Percentiles rank a stretch among this genome's conserved stretches.
phyloP scores from a whole-genome alignment of 768 basidiomycete genomes.

The Nidularia sp. region DNA sequence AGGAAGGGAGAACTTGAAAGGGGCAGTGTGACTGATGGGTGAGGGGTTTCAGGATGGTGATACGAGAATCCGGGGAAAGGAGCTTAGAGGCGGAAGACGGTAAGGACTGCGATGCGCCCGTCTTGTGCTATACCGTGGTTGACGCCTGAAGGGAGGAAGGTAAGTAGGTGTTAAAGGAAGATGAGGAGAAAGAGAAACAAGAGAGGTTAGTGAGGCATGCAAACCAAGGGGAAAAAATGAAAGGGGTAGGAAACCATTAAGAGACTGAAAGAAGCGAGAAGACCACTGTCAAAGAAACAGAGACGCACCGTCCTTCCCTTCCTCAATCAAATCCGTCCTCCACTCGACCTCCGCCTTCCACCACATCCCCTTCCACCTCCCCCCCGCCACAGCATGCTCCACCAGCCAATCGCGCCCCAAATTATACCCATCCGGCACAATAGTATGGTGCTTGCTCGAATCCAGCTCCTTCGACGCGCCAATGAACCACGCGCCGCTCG shows the following conservation, averaged over 20 bases:
- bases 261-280: too few species aligned
- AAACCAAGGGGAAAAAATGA: too few species aligned
- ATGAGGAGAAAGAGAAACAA: too few species aligned
- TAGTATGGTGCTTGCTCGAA: slow-evolving; percentile 65
- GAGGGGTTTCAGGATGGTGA: too few species aligned
- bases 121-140: slow-evolving; percentile 83
- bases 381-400: slow-evolving; percentile 54
- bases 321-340: slow-evolving; percentile 63
- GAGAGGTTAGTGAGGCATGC: too few species aligned
- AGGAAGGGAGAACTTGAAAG: too few species aligned
- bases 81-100: slow-evolving; percentile 41
- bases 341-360: slow-evolving; percentile 81
- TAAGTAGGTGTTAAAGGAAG: background rate
- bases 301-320: slow-evolving; percentile 60
- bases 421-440: slow-evolving; percentile 78
- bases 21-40: too few species aligned
- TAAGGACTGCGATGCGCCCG: slow-evolving; percentile 76
- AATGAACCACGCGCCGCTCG: slow-evolving; percentile 82
- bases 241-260: too few species aligned
- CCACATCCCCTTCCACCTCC: slow-evolving; percentile 57
- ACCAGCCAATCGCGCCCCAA: slow-evolving; percentile 78
- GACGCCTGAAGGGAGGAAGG: slow-evolving; percentile 41
- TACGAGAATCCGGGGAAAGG: background rate
- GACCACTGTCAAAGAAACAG: background rate
- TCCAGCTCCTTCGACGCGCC: slow-evolving; percentile 41